Evolutionary conservation across 2,329 filamentous ascomycete genomes (phyloP).

Genomic region (Fusarium burgessii): DNA sequence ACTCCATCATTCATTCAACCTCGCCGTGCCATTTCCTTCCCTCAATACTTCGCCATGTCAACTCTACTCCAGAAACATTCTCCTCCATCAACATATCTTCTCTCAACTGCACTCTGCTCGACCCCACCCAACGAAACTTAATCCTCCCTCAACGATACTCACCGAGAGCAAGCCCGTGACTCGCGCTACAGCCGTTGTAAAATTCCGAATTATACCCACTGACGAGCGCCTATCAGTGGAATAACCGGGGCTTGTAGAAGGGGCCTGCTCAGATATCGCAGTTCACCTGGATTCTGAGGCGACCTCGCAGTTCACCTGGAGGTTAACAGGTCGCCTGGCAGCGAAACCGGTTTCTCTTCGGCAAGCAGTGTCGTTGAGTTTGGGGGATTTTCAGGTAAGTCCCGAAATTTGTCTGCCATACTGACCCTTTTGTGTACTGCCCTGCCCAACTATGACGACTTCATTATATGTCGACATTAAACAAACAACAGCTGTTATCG

Average conservation of each 20-base stretch:
- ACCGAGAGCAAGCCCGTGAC: neutral
- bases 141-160: neutral
- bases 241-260: slow-evolving; percentile 20
- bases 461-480: neutral
- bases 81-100: too few species aligned
- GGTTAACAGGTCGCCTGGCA: slow-evolving; percentile 12
- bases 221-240: slow-evolving; percentile 1
- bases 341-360: slow-evolving; percentile 6
- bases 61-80: too few species aligned
- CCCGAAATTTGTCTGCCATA: neutral
- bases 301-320: slow-evolving; percentile 14
- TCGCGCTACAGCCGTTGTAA: slow-evolving; percentile 8
- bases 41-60: too few species aligned
- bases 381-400: neutral
- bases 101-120: neutral
- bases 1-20: too few species aligned
- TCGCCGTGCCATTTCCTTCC: too few species aligned
- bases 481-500: slow-evolving; percentile 1
- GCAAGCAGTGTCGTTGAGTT: neutral
- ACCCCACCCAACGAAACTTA: neutral
- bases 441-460: too few species aligned
- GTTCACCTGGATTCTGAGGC: slow-evolving; percentile 13
- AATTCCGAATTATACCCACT: slow-evolving; percentile 9
- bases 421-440: neutral
- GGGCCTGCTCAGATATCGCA: slow-evolving; percentile 7